Percentiles rank a stretch among this genome's conserved stretches.
These are phyloP conservation scores for Erodium texanum DNA, from an alignment of 441 rosid genomes.

Conservation along the genomic window DNA sequence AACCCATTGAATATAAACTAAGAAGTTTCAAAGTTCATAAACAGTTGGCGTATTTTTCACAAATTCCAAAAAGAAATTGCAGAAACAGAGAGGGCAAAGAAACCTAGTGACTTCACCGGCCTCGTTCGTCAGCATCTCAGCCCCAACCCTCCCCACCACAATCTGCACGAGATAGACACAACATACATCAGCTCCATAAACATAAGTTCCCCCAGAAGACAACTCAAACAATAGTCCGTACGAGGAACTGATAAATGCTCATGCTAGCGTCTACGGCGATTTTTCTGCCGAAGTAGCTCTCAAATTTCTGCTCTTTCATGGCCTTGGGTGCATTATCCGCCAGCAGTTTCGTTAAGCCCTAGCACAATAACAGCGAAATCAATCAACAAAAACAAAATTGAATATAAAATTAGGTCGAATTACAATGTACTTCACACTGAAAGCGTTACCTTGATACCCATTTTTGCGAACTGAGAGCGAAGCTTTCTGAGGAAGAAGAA, in stretches of 20 bases:
- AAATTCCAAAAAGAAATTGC: neutral
- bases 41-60: neutral
- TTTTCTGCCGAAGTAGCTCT: constrained; percentile 76
- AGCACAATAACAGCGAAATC: constrained; percentile 4
- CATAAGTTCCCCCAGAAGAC: neutral
- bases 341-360: constrained; percentile 90
- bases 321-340: constrained; percentile 81
- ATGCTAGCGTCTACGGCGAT: constrained; percentile 90
- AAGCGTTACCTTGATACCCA: neutral
- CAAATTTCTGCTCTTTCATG: constrained; percentile 80
- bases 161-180: constrained; percentile 35
- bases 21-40: neutral
- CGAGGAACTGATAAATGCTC: constrained; percentile 51
- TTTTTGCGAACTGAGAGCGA: neutral
- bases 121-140: constrained; percentile 86
- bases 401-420: neutral
- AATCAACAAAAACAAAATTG: neutral
- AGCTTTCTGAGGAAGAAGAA: neutral
- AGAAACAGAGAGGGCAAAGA: neutral
- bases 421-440: neutral
- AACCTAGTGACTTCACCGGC: constrained; percentile 96
- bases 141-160: constrained; percentile 86
- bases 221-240: neutral
- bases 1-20: neutral
- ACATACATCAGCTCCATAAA: neutral